Evolutionary conservation across 2,329 filamentous ascomycete genomes (phyloP), one percentile per base, ranked within the genome.

Genomic region (Alternaria triticina): DNA sequence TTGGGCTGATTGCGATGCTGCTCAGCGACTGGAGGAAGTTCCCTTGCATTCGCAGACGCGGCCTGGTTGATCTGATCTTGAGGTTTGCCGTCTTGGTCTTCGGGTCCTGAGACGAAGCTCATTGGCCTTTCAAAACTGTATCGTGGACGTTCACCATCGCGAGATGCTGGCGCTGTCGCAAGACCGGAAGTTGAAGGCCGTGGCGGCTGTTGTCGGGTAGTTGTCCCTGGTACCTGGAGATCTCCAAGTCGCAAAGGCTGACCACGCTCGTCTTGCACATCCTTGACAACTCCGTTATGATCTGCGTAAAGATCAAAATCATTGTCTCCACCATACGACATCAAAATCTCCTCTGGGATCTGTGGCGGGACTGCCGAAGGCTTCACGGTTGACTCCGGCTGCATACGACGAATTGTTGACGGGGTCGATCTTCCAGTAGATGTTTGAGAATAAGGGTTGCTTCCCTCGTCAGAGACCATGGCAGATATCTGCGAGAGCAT

Each of bases 261-360:
- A 12, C 75, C 75, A 43, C 61, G 68, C 46, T 75, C 71, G 55
- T 77, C 76, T 25, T 68, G 67, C 5, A 78, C 57, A 54, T 74
- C 77, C 63, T 78, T 79, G 3, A 80, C 76, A 30, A 79, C 62
- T n/a, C 77, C 77, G 56, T 80, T 74, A 40, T 77, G 75, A 45
- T 80, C 77, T 33, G 77, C 74, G 62, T 80, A 80, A 5, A 80
- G 70, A 65, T 80, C 78, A 55, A 74, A 79, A 20, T 75, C 74
- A 50, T 77, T 70, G 51, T 71, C 65, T 30, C 66, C 66, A 36
- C 64, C 57, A 51, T 67, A 65, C 20, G 59, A 70, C 23, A 62
- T 46, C 12, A 61, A 46, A n/a, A 63, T 57, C 51, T 76, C 74
- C 55, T 74, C 73, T 3, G 65, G 64, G 45, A 75, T 76, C 57